Percentiles rank a stretch among this genome's conserved stretches.
Conservation (phyloP, 495 filamentous ascomycete species). For the Trypethelium eluteriae region DNA sequence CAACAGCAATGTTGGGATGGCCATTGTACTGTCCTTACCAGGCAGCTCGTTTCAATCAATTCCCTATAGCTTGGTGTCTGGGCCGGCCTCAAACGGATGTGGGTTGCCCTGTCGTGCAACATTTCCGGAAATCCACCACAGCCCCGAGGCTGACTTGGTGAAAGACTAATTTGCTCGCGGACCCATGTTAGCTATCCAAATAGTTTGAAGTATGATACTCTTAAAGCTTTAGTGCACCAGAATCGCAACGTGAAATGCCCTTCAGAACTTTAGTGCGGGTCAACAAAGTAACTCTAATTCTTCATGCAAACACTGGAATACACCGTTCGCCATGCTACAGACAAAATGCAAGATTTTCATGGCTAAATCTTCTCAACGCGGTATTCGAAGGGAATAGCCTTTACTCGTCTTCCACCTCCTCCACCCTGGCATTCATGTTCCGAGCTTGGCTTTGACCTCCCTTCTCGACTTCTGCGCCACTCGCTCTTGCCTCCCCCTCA, state of each 20-base stretch:
- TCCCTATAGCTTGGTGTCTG: too few relatives aligned
- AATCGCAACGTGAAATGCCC: background rate
- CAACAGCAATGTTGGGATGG: too few relatives aligned
- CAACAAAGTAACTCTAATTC: background rate
- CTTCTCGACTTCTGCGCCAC: conserved; percentile 1
- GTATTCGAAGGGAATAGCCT: background rate
- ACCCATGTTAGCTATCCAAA: too few relatives aligned
- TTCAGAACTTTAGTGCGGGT: background rate
- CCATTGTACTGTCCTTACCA: too few relatives aligned
- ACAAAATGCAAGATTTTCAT: background rate
- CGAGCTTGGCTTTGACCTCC: conserved; percentile 15
- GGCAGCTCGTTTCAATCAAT: too few relatives aligned
- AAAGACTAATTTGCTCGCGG: too few relatives aligned
- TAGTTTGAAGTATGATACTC: too few relatives aligned
- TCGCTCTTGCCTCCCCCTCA: conserved; percentile 13
- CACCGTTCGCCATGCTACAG: conserved; percentile 1
- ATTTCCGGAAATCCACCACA: too few relatives aligned
- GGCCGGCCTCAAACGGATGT: too few relatives aligned
- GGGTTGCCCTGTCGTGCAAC: too few relatives aligned
- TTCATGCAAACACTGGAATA: background rate
- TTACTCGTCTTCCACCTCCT: conserved; percentile 28
- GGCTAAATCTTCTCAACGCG: background rate
- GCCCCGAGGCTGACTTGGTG: too few relatives aligned
- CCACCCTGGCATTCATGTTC: conserved; percentile 23
- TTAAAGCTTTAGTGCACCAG: too few relatives aligned